Conservation (phyloP, 2,329 filamentous ascomycete genomes). For the Sarocladium strictum region DNA sequence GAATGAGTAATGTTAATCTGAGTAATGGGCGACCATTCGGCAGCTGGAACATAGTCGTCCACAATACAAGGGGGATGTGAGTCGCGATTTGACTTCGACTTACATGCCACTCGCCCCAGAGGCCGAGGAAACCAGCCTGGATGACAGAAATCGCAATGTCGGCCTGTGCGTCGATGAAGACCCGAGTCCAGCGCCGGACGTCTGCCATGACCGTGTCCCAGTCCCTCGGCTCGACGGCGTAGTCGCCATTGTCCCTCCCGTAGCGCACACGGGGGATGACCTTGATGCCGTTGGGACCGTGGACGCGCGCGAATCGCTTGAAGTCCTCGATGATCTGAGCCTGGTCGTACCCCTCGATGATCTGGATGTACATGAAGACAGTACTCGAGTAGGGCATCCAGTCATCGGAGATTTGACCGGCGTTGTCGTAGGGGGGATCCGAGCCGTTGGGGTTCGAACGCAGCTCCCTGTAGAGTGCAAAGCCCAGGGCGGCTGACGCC, state of each 20-base stretch:
- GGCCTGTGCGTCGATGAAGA: constrained; percentile 10
- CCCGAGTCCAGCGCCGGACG: constrained; percentile 10
- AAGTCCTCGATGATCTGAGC: constrained; percentile 13
- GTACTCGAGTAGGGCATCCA: constrained; percentile 11
- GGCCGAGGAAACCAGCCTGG: constrained; percentile 15
- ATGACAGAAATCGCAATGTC: constrained; percentile 14
- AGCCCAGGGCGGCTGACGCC: constrained; percentile 10
- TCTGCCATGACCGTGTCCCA: constrained; percentile 11
- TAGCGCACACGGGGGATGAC: constrained; percentile 15
- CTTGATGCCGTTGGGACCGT: constrained; percentile 11
- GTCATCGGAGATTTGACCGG: constrained; percentile 10
- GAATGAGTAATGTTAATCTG: neutral
- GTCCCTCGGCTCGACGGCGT: constrained; percentile 11
- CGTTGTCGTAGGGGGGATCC: constrained; percentile 14
- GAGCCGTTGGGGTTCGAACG: too few relatives aligned
- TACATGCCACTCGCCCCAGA: constrained; percentile 16
- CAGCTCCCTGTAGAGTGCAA: constrained; percentile 15
- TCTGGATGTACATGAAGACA: constrained; percentile 15
- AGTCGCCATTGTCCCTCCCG: constrained; percentile 9
- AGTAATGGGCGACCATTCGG: too few relatives aligned
- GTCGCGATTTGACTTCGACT: neutral
- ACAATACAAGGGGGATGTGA: neutral
- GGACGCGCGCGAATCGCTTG: constrained; percentile 11
- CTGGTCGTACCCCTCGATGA: constrained; percentile 13
- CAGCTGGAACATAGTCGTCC: too few relatives aligned